Percentiles rank a stretch among this genome's conserved stretches.
phyloP scores from a whole-genome alignment of 352 stramenopile species.

The Pythium volutum region DNA sequence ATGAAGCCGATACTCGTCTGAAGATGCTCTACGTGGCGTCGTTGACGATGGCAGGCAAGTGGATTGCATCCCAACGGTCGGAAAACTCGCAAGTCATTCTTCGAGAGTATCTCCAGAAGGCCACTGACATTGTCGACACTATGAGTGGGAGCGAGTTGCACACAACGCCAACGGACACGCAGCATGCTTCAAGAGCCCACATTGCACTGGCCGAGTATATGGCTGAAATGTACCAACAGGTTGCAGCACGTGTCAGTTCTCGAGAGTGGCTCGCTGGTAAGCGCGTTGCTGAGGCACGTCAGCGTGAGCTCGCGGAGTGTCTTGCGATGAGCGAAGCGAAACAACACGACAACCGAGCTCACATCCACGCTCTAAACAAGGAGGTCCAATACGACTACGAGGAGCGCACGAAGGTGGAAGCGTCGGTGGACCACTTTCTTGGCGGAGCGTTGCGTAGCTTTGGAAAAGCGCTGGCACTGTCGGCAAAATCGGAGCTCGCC shows the following conservation, averaged over 20 bases:
- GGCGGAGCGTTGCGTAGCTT: slow-evolving; percentile 87
- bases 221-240: slow-evolving; percentile 90
- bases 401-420: slow-evolving; percentile 83
- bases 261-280: slow-evolving; percentile 89
- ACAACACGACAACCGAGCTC: slow-evolving; percentile 59
- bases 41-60: slow-evolving; percentile 86
- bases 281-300: slow-evolving; percentile 60
- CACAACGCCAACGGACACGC: slow-evolving; percentile 27
- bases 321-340: slow-evolving; percentile 54
- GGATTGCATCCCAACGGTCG: slow-evolving; percentile 92
- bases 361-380: slow-evolving; percentile 73
- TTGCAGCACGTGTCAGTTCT: slow-evolving; percentile 80
- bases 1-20: slow-evolving; percentile 26
- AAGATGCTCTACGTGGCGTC: slow-evolving; percentile 58
- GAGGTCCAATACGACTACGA: slow-evolving; percentile 88
- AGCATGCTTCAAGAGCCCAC: slow-evolving; percentile 69
- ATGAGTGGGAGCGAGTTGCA: slow-evolving; percentile 37
- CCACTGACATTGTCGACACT: slow-evolving; percentile 54
- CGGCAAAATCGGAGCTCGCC: slow-evolving; percentile 73
- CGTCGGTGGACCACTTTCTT: slow-evolving; percentile 86
- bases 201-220: slow-evolving; percentile 90
- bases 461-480: slow-evolving; percentile 54
- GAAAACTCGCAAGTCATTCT: slow-evolving; percentile 91
- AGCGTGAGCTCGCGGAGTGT: slow-evolving; percentile 59
- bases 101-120: slow-evolving; percentile 89